Evolutionary conservation across 257 asterid species (phyloP), one percentile per base, ranked within the genome.

Genomic region (Ilex asprella): DNA sequence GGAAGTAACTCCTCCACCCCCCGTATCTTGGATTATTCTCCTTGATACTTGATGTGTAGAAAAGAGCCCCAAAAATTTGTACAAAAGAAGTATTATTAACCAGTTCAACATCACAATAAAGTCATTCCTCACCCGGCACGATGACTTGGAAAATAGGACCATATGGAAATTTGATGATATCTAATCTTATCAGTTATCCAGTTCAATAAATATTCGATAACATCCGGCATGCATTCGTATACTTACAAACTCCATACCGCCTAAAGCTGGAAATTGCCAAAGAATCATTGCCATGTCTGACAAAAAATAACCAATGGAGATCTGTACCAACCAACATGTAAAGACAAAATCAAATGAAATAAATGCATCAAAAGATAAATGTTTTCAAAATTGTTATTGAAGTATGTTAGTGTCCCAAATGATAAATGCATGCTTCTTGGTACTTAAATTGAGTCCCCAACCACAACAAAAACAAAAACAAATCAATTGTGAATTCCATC

Each of bases 181-280:
- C 54, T 11, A 49, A 49, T 11, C 54, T 49, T 6, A 21, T 21
- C 27, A 21, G 27, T 21, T 21, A n/a, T 49, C 5, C n/a, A 49
- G 1, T 49, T 6, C 16, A 11, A 49, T 15, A 3, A 49, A 49
- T 49, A 12, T 15, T 11, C 0, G 3, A 49, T 49, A 53, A 2
- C 27, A 53, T 14, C 57, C 57, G 5, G 57, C 27, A 53, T 14
- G 29, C 57, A 53, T 53, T 58, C 61, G 46, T 56, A 52, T 65
- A 82, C 99, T 85, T 84, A 92, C 99, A 82, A 83, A 92, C 73
- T 86, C 95, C 69, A 76, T 52, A 51, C 98, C 98, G 65, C 98
- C 98, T 78, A 92, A 79, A 64, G 81, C 78, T 2, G 97, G 98
- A 73, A 71, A 86, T 44, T 80, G 49, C 63, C 78, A 86, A 21